Conservation (phyloP, 805 yeast genomes). For the Spathaspora arborariae region DNA sequence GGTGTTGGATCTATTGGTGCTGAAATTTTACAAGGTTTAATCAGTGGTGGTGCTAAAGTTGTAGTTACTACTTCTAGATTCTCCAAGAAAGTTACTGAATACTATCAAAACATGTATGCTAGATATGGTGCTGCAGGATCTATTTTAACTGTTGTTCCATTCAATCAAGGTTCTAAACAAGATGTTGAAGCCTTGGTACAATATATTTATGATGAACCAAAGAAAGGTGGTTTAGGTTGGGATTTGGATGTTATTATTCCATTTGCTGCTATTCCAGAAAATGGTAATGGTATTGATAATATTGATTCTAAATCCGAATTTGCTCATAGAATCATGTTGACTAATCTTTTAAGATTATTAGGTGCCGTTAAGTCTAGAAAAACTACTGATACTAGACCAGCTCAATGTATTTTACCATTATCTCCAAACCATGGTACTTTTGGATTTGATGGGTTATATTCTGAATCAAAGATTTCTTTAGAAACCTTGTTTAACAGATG, state of each 20-base stretch:
- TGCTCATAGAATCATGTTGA: slow-evolving; percentile 98
- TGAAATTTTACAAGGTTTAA: slow-evolving; percentile 88
- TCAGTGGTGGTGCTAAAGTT: slow-evolving; percentile 97
- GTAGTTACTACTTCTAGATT: slow-evolving; percentile 94
- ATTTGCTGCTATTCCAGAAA: slow-evolving; percentile 98
- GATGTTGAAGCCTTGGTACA: slow-evolving; percentile 84
- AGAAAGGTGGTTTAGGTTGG: slow-evolving; percentile 95
- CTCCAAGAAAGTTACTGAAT: slow-evolving; percentile 91
- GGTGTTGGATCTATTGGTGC: slow-evolving; percentile 99
- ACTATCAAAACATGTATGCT: slow-evolving; percentile 89
- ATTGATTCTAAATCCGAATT: slow-evolving; percentile 94
- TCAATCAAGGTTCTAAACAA: slow-evolving; percentile 95
- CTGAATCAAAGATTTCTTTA: slow-evolving; percentile 92
- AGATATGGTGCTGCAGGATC: slow-evolving; percentile 92
- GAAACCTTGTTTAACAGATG: slow-evolving; percentile 98
- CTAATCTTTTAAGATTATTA: slow-evolving; percentile 86
- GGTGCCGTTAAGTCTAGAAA: slow-evolving; percentile 89
- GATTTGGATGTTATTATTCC: slow-evolving; percentile 95
- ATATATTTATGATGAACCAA: slow-evolving; percentile 78
- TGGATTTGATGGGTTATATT: slow-evolving; percentile 97
- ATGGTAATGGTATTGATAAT: slow-evolving; percentile 90
- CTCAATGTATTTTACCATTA: slow-evolving; percentile 92
- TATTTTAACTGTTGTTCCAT: slow-evolving; percentile 92
- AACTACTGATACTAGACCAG: slow-evolving; percentile 90
- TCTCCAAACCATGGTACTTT: slow-evolving; percentile 99